These are phyloP conservation scores for Lavandula angustifolia DNA, from an alignment of 257 asterid species.

Conservation along the genomic window DNA sequence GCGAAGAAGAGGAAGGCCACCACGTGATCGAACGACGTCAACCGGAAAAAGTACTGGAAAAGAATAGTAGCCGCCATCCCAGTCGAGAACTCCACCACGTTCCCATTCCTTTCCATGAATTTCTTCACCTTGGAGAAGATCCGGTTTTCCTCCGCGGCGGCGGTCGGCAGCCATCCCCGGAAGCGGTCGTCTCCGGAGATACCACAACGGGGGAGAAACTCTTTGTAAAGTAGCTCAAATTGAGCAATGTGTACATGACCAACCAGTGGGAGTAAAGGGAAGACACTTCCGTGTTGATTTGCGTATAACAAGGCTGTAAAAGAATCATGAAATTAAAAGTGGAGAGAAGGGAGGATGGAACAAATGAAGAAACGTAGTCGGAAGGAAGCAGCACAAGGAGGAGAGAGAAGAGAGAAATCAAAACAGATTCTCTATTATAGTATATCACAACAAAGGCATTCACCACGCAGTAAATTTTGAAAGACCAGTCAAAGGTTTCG, in stretches of 20 bases:
- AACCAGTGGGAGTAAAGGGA: background rate
- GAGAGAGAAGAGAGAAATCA: background rate
- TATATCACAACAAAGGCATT: background rate
- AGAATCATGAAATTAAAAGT: background rate
- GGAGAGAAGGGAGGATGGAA: too few relatives aligned
- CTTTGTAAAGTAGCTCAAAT: background rate
- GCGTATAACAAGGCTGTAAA: background rate
- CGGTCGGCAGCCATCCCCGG: slow-evolving; percentile 6
- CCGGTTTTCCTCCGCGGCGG: background rate
- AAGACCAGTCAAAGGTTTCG: too few relatives aligned
- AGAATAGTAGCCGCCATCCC: slow-evolving; percentile 26
- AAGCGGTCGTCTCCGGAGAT: slow-evolving; percentile 21
- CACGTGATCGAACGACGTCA: slow-evolving; percentile 28
- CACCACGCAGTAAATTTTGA: background rate
- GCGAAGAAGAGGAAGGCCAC: slow-evolving; percentile 30
- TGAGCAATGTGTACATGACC: background rate
- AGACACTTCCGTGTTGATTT: background rate
- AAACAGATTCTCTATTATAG: background rate
- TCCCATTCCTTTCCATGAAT: background rate
- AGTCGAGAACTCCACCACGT: slow-evolving; percentile 19
- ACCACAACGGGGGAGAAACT: background rate
- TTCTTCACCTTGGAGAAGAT: background rate
- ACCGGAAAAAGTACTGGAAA: slow-evolving; percentile 25
- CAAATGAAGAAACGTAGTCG: background rate
- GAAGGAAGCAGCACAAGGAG: background rate